A percentile compares a stretch with the other conserved stretches of the same genome.
phyloP scores from a whole-genome alignment of 192 early-diverging fungal genomes.

The Geranomyces variabilis region DNA sequence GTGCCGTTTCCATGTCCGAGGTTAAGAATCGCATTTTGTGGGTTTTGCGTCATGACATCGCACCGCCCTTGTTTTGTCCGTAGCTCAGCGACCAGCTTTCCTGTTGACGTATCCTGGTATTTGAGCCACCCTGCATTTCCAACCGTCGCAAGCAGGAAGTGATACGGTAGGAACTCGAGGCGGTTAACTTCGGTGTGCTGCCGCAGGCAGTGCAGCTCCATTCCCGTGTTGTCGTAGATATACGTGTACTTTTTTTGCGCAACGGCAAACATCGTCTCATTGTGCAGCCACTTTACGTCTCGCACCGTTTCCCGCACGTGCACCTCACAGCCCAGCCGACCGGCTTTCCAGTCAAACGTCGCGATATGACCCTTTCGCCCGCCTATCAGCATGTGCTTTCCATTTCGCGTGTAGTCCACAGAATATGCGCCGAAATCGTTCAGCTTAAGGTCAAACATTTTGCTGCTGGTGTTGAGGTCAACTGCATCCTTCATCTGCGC shows the following conservation, averaged over 20 bases:
- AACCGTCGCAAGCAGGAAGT: constrained; percentile 84
- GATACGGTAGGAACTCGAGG: constrained; percentile 90
- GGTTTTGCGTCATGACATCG: constrained; percentile 87
- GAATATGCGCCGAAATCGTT: constrained; percentile 86
- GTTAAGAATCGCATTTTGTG: constrained; percentile 86
- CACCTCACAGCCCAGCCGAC: constrained; percentile 76
- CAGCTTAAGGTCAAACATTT: constrained; percentile 82
- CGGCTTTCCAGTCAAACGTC: constrained; percentile 86
- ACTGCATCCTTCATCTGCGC: constrained; percentile 64
- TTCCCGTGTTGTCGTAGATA: constrained; percentile 89
- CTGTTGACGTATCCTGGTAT: constrained; percentile 95
- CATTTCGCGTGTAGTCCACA: constrained; percentile 90
- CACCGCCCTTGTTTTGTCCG: constrained; percentile 77
- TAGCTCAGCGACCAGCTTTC: constrained; percentile 77
- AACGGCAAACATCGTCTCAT: constrained; percentile 90
- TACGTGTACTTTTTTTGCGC: constrained; percentile 95
- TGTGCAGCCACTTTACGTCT: constrained; percentile 94
- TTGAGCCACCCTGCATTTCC: constrained; percentile 80
- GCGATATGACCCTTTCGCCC: constrained; percentile 80
- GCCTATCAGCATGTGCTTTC: constrained; percentile 54
- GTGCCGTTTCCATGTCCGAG: constrained; percentile 87
- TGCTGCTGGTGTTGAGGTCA: constrained; percentile 72
- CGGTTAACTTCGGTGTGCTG: constrained; percentile 80
- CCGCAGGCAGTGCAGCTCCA: constrained; percentile 86
- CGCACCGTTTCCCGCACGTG: constrained; percentile 88